A percentile compares a stretch with the other conserved stretches of the same genome.
Evolutionary conservation across 1,284 basidiomycete species (phyloP).

Genomic region (Cutaneotrichosporon sp.): DNA sequence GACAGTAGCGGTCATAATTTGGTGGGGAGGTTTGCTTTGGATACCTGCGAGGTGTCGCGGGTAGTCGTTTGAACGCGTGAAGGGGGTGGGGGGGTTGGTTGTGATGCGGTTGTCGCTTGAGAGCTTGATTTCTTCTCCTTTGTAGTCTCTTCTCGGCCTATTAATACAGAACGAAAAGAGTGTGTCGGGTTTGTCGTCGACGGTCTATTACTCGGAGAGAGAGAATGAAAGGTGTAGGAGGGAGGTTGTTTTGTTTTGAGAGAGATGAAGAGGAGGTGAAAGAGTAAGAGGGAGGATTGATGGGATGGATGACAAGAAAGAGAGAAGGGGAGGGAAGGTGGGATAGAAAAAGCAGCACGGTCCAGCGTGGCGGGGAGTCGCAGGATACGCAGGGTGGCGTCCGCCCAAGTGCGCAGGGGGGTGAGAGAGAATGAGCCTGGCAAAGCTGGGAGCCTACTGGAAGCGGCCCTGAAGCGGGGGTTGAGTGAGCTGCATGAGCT

Average conservation of each 20-base stretch:
- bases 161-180: slow-evolving; percentile 31
- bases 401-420: too few relatives aligned
- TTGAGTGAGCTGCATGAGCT: too few relatives aligned
- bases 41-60: slow-evolving; percentile 16
- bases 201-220: slow-evolving; percentile 13
- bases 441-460: neutral
- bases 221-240: slow-evolving; percentile 10
- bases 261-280: slow-evolving; percentile 2
- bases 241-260: neutral
- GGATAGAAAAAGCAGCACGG: slow-evolving; percentile 12
- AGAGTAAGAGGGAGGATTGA: neutral
- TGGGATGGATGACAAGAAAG: neutral
- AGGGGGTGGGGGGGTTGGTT: neutral
- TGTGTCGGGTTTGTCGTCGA: slow-evolving; percentile 14
- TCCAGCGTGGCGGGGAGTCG: slow-evolving; percentile 1
- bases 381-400: too few relatives aligned
- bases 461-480: too few relatives aligned
- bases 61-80: slow-evolving; percentile 6
- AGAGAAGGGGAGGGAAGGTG: slow-evolving; percentile 14
- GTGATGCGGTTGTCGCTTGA: slow-evolving; percentile 5
- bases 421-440: neutral
- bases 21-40: slow-evolving; percentile 16
- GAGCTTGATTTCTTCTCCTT: neutral
- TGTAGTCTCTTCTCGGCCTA: slow-evolving; percentile 24
- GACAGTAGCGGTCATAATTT: slow-evolving; percentile 48